Percentiles rank a stretch among this genome's conserved stretches.
Evolutionary conservation across 352 stramenopile genomes (phyloP).

Genomic region (Phytophthora sansomeana): DNA sequence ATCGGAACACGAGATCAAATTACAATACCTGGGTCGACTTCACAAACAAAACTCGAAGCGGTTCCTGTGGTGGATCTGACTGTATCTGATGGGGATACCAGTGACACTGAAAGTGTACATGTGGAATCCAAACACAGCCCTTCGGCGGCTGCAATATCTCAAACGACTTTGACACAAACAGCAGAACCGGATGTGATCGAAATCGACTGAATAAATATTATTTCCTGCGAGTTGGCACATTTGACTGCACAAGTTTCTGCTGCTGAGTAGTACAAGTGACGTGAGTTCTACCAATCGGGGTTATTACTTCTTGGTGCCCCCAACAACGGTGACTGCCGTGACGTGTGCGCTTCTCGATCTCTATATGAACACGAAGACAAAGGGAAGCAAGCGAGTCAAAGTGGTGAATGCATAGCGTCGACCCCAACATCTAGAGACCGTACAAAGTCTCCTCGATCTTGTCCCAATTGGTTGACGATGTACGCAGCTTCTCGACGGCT

Average conservation of each 20-base stretch:
- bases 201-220: constrained; percentile 34
- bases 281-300: constrained; percentile 17
- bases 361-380: constrained; percentile 19
- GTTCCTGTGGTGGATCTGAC: constrained; percentile 43
- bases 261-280: not conserved
- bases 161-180: constrained; percentile 8
- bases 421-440: constrained; percentile 37
- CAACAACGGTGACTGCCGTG: constrained; percentile 7
- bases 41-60: not conserved
- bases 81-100: constrained; percentile 40
- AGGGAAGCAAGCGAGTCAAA: constrained; percentile 19
- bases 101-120: constrained; percentile 19
- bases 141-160: constrained; percentile 1
- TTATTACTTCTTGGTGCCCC: constrained; percentile 23
- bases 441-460: constrained; percentile 83
- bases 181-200: constrained; percentile 47
- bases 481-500: constrained; percentile 71
- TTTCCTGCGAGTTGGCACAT: not conserved
- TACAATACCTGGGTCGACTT: not conserved
- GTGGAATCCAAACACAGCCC: constrained; percentile 5
- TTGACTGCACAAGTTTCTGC: constrained; percentile 2
- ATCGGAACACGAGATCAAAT: not conserved
- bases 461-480: constrained; percentile 73
- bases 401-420: not conserved
- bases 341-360: constrained; percentile 18